These are phyloP conservation scores for Fusarium liriodendri DNA, from an alignment of 2,329 filamentous ascomycete genomes.

Conservation along the genomic window DNA sequence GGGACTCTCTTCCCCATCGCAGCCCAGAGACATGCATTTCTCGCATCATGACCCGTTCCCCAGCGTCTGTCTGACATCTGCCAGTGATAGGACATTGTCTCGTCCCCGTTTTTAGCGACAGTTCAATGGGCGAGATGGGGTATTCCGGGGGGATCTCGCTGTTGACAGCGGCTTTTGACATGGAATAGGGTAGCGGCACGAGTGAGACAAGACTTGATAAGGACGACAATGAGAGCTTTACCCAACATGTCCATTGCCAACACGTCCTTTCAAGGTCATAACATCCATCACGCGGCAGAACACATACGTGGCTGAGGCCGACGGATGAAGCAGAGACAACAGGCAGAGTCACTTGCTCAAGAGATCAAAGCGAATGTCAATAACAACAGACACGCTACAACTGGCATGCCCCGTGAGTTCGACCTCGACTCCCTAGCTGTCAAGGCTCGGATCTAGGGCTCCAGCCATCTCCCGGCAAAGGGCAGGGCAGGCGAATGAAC, in stretches of 20 bases:
- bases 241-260: not conserved
- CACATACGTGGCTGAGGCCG: constrained; percentile 18
- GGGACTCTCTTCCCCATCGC: not conserved
- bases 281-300: constrained; percentile 16
- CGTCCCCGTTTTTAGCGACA: constrained; percentile 7
- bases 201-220: constrained; percentile 14
- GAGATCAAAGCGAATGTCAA: not conserved
- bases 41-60: constrained; percentile 35
- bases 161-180: constrained; percentile 5
- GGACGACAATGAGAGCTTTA: not conserved
- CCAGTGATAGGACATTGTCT: constrained; percentile 37
- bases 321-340: constrained; percentile 7
- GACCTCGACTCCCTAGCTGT: not conserved
- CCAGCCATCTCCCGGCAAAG: constrained; percentile 13
- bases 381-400: not conserved
- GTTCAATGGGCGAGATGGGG: constrained; percentile 10
- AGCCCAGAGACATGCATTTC: constrained; percentile 30
- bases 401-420: not conserved
- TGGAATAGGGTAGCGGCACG: constrained; percentile 33
- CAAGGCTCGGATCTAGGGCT: constrained; percentile 8
- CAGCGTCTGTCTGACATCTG: constrained; percentile 33
- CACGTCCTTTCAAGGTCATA: constrained; percentile 8
- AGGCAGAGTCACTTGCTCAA: not conserved
- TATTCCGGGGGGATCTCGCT: constrained; percentile 13
- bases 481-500: not conserved